Evolutionary conservation across 306 rosid species (phyloP).

Genomic region (Corylus avellana): DNA sequence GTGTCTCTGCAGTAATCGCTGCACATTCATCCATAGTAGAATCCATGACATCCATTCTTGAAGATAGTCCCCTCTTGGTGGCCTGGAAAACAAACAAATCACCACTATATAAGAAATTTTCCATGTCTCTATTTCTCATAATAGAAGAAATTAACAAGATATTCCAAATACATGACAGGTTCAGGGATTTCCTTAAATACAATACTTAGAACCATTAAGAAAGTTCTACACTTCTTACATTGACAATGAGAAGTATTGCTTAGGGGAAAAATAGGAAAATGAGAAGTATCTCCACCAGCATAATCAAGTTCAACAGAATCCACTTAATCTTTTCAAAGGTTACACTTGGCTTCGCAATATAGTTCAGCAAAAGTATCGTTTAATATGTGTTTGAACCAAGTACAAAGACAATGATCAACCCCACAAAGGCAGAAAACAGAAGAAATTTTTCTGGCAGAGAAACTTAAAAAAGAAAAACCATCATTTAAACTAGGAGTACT

Average conservation of each 20-base stretch:
- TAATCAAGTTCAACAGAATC: background rate
- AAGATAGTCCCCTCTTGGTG: conserved; percentile 58
- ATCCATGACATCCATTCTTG: conserved; percentile 60
- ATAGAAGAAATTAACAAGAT: conserved; percentile 6
- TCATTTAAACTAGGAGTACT: background rate
- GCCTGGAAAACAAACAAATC: conserved; percentile 51
- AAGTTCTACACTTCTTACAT: background rate
- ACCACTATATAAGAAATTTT: conserved; percentile 23
- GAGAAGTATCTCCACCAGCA: background rate
- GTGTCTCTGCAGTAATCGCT: conserved; percentile 43
- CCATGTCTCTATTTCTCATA: conserved; percentile 5
- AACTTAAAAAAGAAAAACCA: background rate
- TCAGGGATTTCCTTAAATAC: conserved; percentile 10
- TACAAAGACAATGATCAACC: background rate
- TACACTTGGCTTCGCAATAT: background rate
- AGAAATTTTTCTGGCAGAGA: background rate
- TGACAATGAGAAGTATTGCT: background rate
- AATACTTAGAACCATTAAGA: conserved; percentile 8
- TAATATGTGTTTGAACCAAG: background rate
- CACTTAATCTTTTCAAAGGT: background rate
- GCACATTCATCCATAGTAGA: conserved; percentile 54
- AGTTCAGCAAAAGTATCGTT: background rate
- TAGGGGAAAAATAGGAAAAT: background rate
- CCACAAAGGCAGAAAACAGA: background rate
- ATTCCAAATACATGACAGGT: conserved; percentile 9